Base-by-base conservation (phyloP, 176 grass and related monocot species). In the Pontederia crassipes region DNA sequence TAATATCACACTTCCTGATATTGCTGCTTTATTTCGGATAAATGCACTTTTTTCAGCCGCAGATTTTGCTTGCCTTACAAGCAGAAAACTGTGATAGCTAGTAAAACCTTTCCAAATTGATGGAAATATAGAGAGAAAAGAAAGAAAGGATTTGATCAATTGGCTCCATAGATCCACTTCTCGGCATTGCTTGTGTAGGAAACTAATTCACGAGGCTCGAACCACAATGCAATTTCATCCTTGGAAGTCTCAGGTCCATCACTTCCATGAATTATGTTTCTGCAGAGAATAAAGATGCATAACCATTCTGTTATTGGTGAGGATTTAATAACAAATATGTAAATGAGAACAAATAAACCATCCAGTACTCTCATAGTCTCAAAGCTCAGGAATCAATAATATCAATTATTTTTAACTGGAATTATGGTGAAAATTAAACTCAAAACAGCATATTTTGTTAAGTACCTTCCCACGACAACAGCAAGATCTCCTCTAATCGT, bases 401-500 rank as follows among this genome's bases (percentile, higher is more conserved):
- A 24, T 24, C 20, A 24, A 24, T 24, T 24, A 24, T 24, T 1
- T 40, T 40, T 40, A 40, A 40, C 32, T 4, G 2, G 4, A 40
- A 4, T 40, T 40, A 40, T 7, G 32, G 32, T 40, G 32, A 40
- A 40, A 7, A 8, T 2, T 11, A 50, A 49, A 8, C 8, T 18
- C 13, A 20, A 17, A 11, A 69, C 2, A 72, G 60, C 32, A 24
- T 16, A 67, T 9, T 49, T 28, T 16, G 55, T 12, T 17, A 62
- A 8, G 28, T 83, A 97, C 87, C 84, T 91, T 78, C 76, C 87
- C 68, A 97, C 92, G 64, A 81, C 84, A 73, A 85, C 81, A 35
- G 92, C 84, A 59, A 97, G 83, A 73, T 97, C 87, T 12, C 92
- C 84, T 56, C 92, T 91, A 76, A 88, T 97, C 63, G 93, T 97